Base-by-base conservation (phyloP, 2,329 filamentous ascomycete species). In the Fusarium temperatum region DNA sequence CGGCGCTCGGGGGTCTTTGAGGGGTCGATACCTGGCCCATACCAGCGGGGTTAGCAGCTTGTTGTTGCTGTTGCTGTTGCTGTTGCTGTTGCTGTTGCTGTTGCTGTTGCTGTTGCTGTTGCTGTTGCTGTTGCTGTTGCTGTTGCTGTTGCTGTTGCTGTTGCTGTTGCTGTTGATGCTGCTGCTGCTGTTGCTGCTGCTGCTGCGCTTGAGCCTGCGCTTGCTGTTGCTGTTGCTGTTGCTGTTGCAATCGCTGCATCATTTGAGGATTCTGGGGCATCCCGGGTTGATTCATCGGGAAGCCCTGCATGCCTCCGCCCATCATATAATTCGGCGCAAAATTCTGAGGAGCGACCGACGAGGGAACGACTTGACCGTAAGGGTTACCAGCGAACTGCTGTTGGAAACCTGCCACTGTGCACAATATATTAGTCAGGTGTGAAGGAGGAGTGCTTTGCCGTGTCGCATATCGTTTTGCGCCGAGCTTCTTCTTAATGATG, bases 381-480 rank as follows among this genome's bases (percentile, higher is more conserved):
- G 89, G 87, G 41, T 87, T 86, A 76, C 83, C 85, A 30, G 88
- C 86, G 74, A 89, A 91, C 59, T 89, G 88, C 45, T 89, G 87
- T 32, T 88, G 83, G 73, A 89, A 90, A 72, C 87, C 90, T 75
- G 87, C 81, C 85, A 90, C 89, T 89, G 57, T 38, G 55, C 39
- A 39, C 39, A 59, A 51, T 41, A 28, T 54, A 54, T 78, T 44
- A 76, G 77, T 42, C 54, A 45, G 55, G 39, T 28, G 44, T 14
- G 28, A 32, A 47, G 64, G 28, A 41, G 53, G 22, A 32, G 41
- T 35, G 55, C 50, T 64, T 63, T 22, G 30, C 53, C 48, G 59
- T 41, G 66, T 75, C 72, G 68, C 66, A 70, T 64, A 73, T 56
- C n/a, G 32, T 24, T 69, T 70, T 74, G 63, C 63, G 67, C 74